Conservation (phyloP, 176 grass and related monocot species). For the Tillandsia fasciculata region DNA sequence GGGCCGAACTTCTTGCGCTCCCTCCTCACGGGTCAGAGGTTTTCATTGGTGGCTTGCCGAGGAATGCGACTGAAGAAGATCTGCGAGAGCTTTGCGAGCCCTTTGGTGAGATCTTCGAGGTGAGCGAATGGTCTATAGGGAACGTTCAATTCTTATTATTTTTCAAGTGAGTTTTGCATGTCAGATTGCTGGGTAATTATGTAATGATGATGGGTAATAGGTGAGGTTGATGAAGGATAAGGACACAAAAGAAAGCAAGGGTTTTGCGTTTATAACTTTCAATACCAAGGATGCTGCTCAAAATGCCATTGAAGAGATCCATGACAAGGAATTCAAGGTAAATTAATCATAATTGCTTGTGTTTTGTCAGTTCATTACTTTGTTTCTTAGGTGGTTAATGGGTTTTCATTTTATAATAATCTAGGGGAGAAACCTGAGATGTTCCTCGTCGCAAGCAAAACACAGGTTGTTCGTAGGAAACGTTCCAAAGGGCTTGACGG, state of each 20-base stretch:
- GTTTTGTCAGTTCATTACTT: neutral
- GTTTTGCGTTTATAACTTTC: conserved; percentile 84
- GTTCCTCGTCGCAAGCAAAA: conserved; percentile 82
- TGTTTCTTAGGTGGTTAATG: neutral
- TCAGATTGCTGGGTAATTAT: neutral
- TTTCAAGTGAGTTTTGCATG: conserved; percentile 4
- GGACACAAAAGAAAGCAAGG: conserved; percentile 83
- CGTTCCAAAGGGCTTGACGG: conserved; percentile 86
- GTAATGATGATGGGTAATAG: conserved; percentile 30
- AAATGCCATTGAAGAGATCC: conserved; percentile 55
- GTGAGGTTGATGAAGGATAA: conserved; percentile 88
- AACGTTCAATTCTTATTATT: neutral
- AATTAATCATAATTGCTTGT: neutral
- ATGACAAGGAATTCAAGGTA: conserved; percentile 93
- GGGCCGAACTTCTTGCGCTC: conserved; percentile 60
- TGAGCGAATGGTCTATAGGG: conserved; percentile 6
- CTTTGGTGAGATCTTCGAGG: conserved; percentile 73
- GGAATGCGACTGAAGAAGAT: conserved; percentile 58
- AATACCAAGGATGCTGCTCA: conserved; percentile 45
- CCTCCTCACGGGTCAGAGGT: conserved; percentile 84
- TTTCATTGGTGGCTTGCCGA: conserved; percentile 76
- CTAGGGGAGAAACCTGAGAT: conserved; percentile 86
- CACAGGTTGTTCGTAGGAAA: conserved; percentile 93
- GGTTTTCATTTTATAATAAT: conserved; percentile 2
- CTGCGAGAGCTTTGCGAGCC: conserved; percentile 66